Evolutionary conservation across 2,329 filamentous ascomycete species (phyloP).

Genomic region (Trichoderma breve): DNA sequence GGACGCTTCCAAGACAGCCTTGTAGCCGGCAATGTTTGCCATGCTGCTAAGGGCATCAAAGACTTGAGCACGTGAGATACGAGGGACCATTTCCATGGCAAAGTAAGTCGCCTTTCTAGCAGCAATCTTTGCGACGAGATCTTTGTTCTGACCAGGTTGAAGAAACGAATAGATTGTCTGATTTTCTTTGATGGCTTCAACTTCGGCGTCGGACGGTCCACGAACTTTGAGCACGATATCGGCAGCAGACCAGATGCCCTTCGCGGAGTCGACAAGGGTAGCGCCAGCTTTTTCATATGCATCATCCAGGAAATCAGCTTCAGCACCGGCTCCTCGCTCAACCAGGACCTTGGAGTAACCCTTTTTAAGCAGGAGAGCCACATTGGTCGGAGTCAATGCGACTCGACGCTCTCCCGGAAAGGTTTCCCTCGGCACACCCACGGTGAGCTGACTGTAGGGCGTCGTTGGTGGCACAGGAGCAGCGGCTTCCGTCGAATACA

Average conservation of each 20-base stretch:
- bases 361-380: slow-evolving; percentile 78
- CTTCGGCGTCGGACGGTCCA: slow-evolving; percentile 67
- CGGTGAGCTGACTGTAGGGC: slow-evolving; percentile 69
- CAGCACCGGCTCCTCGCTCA: slow-evolving; percentile 74
- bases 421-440: slow-evolving; percentile 79
- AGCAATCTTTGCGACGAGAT: slow-evolving; percentile 70
- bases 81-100: slow-evolving; percentile 90
- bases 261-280: slow-evolving; percentile 65
- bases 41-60: slow-evolving; percentile 89
- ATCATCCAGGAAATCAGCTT: slow-evolving; percentile 73
- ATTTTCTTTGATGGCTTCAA: slow-evolving; percentile 63
- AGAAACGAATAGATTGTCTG: slow-evolving; percentile 80
- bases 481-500: slow-evolving; percentile 39
- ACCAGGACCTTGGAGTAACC: slow-evolving; percentile 75
- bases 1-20: slow-evolving; percentile 83
- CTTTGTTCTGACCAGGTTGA: slow-evolving; percentile 77
- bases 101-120: slow-evolving; percentile 71
- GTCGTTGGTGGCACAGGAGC: slow-evolving; percentile 42
- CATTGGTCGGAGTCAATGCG: slow-evolving; percentile 81
- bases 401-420: slow-evolving; percentile 78
- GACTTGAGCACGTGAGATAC: slow-evolving; percentile 83
- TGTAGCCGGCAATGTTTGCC: slow-evolving; percentile 94
- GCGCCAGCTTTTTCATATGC: slow-evolving; percentile 78
- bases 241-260: slow-evolving; percentile 68
- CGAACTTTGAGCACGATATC: slow-evolving; percentile 85